These are phyloP conservation scores for Salix purpurea DNA, from an alignment of 345 rosid genomes.

Conservation along the genomic window DNA sequence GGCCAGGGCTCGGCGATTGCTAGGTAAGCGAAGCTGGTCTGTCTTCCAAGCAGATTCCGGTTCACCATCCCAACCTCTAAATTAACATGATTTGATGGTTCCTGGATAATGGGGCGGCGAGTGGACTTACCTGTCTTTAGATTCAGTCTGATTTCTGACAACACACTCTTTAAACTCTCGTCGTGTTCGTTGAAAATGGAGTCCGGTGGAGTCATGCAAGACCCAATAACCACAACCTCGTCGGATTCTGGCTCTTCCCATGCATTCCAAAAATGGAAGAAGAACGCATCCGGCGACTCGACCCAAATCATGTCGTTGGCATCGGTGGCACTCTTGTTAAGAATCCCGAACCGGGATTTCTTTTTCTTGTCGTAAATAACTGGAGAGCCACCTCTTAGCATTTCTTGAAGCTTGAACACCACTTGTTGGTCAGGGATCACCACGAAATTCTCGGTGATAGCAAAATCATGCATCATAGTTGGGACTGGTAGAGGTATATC, in stretches of 20 bases:
- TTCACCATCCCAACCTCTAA: constrained; percentile 99
- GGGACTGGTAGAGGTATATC: constrained; percentile 65
- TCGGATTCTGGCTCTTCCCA: constrained; percentile 86
- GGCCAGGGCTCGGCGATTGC: constrained; percentile 99
- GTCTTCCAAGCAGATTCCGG: constrained; percentile 67
- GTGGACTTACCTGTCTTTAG: constrained; percentile 76
- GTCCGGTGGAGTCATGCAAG: constrained; percentile 96
- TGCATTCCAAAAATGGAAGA: constrained; percentile 94
- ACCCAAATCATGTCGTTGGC: constrained; percentile 68
- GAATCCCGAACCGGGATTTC: constrained; percentile 67
- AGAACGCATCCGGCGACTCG: constrained; percentile 74
- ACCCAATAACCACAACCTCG: constrained; percentile 86
- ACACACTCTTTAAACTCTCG: constrained; percentile 60
- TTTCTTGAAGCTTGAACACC: constrained; percentile 76
- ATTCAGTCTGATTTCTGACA: constrained; percentile 82
- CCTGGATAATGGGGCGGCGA: constrained; percentile 54
- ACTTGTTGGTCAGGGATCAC: constrained; percentile 94
- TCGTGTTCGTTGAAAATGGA: constrained; percentile 90
- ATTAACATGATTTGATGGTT: constrained; percentile 49
- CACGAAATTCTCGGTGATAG: constrained; percentile 73
- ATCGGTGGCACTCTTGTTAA: constrained; percentile 47
- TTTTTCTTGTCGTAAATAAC: constrained; percentile 76
- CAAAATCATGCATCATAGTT: constrained; percentile 96
- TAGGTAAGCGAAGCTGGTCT: constrained; percentile 64
- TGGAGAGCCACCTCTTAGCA: constrained; percentile 86